Base-by-base conservation (phyloP, 371 early-diverging fungal species). In the Smittium culicis region DNA sequence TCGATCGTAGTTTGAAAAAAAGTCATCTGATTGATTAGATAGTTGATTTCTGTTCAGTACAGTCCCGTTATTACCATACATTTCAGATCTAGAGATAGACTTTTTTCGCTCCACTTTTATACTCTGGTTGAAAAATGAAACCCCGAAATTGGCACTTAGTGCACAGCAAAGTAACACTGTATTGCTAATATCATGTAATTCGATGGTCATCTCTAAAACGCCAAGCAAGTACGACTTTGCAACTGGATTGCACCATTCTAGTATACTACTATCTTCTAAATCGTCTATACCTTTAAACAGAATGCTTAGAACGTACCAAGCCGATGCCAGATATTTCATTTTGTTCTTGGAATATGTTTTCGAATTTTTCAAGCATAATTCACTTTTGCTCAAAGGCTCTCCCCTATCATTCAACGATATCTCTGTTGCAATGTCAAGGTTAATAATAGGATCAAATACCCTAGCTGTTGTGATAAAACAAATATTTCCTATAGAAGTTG, bases 401-500 rank as follows among this genome's bases (percentile, higher is more conserved):
- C 57, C 27, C 5, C 57, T n/a, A 5, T 57, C 25, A n/a, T 25
- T 57, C 8, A 27, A 25, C 3, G 25, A 16, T 20, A 57, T 57
- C 27, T n/a, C 25, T 8, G 57, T 16, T 57, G 65, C 65, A 3
- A 54, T n/a, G 2, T 64, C 54, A 25, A 27, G 5, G 35, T 64
- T 24, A 29, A 54, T 45, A 35, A 64, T 64, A 45, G 65, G 65
- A 45, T 64, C 65, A 34, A 34, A 64, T 8, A 45, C 16, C 1
- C 27, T 2, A 16, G 54, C 35, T 35, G 33, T 45, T n/a, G 30
- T 54, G 11, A 64, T 20, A 3, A 34, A 25, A 45, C 65, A 64
- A 34, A 64, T 20, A 27, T 64, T 64, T 2, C 65, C 65, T 16
- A 64, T 34, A 57, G n/a, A 27, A 25, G 14, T 57, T 11, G 57